Evolutionary conservation across 371 early-diverging fungal genomes (phyloP).

Genomic region (Entomophthora muscae): DNA sequence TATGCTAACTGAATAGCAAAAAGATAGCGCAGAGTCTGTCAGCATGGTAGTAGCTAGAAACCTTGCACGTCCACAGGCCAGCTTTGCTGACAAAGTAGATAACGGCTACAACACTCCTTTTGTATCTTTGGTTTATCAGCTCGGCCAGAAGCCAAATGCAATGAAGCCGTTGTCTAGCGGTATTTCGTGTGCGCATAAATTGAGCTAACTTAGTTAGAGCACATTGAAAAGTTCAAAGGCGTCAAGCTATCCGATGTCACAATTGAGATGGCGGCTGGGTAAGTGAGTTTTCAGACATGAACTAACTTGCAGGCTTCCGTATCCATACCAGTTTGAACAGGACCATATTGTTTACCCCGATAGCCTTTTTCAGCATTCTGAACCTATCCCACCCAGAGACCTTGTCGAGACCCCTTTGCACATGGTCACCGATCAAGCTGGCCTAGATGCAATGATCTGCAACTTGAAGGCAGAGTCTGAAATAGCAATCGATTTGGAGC

Average conservation of each 20-base stretch:
- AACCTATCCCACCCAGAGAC: constrained; percentile 29
- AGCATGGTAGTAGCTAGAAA: background rate
- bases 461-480: constrained; percentile 39
- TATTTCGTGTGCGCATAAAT: background rate
- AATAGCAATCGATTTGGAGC: constrained; percentile 87
- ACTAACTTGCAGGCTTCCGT: constrained; percentile 26
- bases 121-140: constrained; percentile 1
- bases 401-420: constrained; percentile 37
- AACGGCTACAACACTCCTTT: background rate
- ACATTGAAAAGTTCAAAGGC: background rate
- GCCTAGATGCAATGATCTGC: constrained; percentile 34
- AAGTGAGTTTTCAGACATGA: background rate
- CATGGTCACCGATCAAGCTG: constrained; percentile 59
- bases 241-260: background rate
- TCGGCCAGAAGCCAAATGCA: background rate
- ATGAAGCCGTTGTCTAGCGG: constrained; percentile 2
- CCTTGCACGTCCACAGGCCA: background rate
- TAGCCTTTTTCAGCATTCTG: constrained; percentile 30
- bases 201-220: background rate
- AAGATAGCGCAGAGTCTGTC: background rate
- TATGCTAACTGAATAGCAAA: too few species aligned
- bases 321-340: constrained; percentile 91
- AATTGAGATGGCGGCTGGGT: background rate
- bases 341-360: constrained; percentile 50
- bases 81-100: constrained; percentile 1